Conservation (phyloP, 176 grass and related monocot genomes). For the Oryza glumipatula region DNA sequence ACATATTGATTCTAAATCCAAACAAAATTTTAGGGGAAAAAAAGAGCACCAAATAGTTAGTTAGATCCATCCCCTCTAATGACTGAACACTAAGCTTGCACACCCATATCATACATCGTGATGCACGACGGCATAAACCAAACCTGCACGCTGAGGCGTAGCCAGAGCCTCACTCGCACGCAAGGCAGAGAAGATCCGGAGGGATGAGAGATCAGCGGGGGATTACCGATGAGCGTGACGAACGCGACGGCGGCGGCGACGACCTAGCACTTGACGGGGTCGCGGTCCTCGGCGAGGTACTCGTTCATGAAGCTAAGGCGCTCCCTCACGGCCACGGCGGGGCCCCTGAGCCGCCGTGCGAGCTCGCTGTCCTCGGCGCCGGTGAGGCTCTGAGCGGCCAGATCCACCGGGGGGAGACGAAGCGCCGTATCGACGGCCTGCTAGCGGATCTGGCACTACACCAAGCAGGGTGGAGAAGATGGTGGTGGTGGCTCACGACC, state of each 20-base stretch:
- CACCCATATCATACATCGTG: conserved; percentile 12
- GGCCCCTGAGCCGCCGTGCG: no score
- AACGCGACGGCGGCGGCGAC: conserved; percentile 80
- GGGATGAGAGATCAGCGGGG: conserved; percentile 21
- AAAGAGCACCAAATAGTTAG: background rate
- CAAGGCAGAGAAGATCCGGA: background rate
- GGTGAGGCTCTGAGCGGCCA: no score
- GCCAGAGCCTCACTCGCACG: background rate
- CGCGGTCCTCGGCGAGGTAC: conserved; percentile 94
- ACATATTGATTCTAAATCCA: conserved; percentile 9
- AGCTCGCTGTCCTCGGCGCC: no score
- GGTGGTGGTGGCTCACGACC: no score
- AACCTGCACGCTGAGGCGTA: conserved; percentile 10
- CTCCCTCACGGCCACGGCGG: conserved; percentile 43
- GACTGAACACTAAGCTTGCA: conserved; percentile 6
- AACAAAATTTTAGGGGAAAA: background rate
- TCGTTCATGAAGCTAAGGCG: conserved; percentile 92
- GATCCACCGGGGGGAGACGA: no score
- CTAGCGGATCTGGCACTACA: no score
- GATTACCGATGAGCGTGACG: conserved; percentile 71
- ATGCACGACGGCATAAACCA: background rate
- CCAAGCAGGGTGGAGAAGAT: no score
- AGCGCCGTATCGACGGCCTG: no score
- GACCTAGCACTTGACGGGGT: conserved; percentile 76
- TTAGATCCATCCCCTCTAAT: conserved; percentile 49